Percentiles rank a stretch among this genome's conserved stretches.
These are phyloP conservation scores for Coelomomyces lativittatus DNA, from an alignment of 371 early-diverging fungal genomes.

Conservation along the genomic window DNA sequence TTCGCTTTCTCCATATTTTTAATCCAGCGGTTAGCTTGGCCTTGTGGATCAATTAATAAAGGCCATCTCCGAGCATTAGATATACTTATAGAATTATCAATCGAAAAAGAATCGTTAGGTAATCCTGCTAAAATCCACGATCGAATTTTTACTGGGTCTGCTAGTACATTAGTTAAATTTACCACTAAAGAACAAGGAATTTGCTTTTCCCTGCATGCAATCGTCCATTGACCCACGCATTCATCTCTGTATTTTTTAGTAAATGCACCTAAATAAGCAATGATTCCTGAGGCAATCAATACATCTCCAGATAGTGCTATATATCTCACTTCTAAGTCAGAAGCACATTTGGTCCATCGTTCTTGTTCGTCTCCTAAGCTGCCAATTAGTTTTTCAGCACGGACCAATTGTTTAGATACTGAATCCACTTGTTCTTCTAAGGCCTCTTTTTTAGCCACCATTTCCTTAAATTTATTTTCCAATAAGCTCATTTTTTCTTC, in stretches of 20 bases:
- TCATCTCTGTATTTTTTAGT: slow-evolving; percentile 20
- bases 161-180: slow-evolving; percentile 22
- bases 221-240: slow-evolving; percentile 20
- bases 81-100: slow-evolving; percentile 37
- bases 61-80: slow-evolving; percentile 36
- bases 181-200: slow-evolving; percentile 29
- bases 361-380: slow-evolving; percentile 31
- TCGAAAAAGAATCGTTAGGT: slow-evolving; percentile 23
- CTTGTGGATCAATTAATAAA: slow-evolving; percentile 39
- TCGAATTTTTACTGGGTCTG: slow-evolving; percentile 9
- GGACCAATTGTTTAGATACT: slow-evolving; percentile 25
- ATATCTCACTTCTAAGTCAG: slow-evolving; percentile 22
- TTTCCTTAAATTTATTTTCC: slow-evolving; percentile 18
- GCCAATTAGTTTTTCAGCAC: slow-evolving; percentile 36
- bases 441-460: slow-evolving; percentile 36
- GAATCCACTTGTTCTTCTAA: slow-evolving; percentile 32
- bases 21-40: slow-evolving; percentile 45
- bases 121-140: slow-evolving; percentile 26
- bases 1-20: slow-evolving; percentile 35
- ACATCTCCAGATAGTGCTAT: slow-evolving; percentile 32
- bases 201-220: slow-evolving; percentile 10
- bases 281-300: slow-evolving; percentile 19
- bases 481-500: slow-evolving; percentile 21
- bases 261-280: slow-evolving; percentile 34
- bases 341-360: slow-evolving; percentile 29